Base-by-base conservation (phyloP, 176 grass and related monocot genomes). In the Bonia amplexicaulis region DNA sequence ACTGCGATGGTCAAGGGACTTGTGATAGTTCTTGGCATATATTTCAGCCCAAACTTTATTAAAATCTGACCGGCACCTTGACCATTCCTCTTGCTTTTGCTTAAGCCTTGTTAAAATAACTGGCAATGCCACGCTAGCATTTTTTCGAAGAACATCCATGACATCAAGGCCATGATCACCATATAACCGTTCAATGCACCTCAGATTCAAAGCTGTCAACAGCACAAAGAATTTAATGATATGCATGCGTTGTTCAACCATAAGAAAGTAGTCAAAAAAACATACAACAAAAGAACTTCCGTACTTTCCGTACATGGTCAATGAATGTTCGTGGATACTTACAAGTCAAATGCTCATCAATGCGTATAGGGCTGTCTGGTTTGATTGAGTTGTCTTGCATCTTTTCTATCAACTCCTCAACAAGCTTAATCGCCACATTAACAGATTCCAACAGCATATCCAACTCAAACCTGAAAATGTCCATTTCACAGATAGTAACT, bases 371-470 rank as follows among this genome's bases (percentile, higher is more conserved):
- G 69, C 61, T 95, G 8, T 92, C 93, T 47, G 90, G 71, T 83
- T 95, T 92, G 48, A 85, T 66, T 69, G 90, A 90, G 48, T 93
- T 90, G 76, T 95, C 88, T 53, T 87, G 92, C 88, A 91, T 89
- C 83, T 87, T 92, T 79, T 95, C 93, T 78, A 95, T 59, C 29
- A 92, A 44, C 69, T 95, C 88, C 61, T 95, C 90, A 35, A 95
- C 90, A 70, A 83, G 85, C 31, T 89, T 88, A 58, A 81, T 90
- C 46, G 90, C 90, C 35, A 82, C 74, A 81, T 89, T 95, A 66
- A 95, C 90, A n/a, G 93, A 95, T 76, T 95, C 93, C 79, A 95
- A 71, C 73, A 95, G 76, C 93, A 95, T 95, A 48, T 95, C 93
- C 57, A 95, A 86, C 90, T 95, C 93, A 89, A 95, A 95, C 76